Base-by-base conservation (phyloP, 805 yeast genomes). In the Novakomyces olei region DNA sequence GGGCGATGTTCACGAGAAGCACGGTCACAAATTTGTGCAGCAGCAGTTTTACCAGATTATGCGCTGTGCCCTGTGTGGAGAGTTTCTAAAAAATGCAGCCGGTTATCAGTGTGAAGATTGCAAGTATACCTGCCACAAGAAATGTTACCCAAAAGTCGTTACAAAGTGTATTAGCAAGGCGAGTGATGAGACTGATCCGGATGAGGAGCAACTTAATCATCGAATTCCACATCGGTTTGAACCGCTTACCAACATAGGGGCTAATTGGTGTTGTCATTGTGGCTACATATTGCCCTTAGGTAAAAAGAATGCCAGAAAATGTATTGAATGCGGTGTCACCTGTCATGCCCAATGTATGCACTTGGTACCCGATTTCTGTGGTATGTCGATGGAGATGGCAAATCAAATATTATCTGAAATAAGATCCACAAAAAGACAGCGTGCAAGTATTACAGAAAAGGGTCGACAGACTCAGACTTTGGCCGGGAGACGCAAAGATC, bases 191-290 rank as follows among this genome's bases (percentile, higher is more conserved):
- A 50, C 61, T 15, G 73, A 68, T 42, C 60, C 65, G 4, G 77
- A 70, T 39, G 83, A 72, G 44, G 72, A 58, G 74, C 83, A 78
- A 51, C 66, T 88, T 51, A 88, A 88, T 47, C 96, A 88, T 52
- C 76, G 92, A 41, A 88, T 88, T 43, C 98, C 98, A 23, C 99
- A 88, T 51, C 69, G 94, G 50, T 85, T 85, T 51, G 93, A 78
- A 42, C 83, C 85, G n/a, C 68, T 71, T 18, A 66, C 88, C 12
- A 88, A 88, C 48, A 72, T 81, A 54, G 91, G 94, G 45, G 91
- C 99, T 2, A 83, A 85, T 49, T 88, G 99, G 99, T 88, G 99
- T 57, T 88, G 96, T 45, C 99, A 88, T 51, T 88, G 99, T 64
- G 99, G 99, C 39, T 80, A 80, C 49, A 72, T 88, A 33, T 61